Base-by-base conservation (phyloP, 345 rosid genomes). In the Rhizophora mangle region DNA sequence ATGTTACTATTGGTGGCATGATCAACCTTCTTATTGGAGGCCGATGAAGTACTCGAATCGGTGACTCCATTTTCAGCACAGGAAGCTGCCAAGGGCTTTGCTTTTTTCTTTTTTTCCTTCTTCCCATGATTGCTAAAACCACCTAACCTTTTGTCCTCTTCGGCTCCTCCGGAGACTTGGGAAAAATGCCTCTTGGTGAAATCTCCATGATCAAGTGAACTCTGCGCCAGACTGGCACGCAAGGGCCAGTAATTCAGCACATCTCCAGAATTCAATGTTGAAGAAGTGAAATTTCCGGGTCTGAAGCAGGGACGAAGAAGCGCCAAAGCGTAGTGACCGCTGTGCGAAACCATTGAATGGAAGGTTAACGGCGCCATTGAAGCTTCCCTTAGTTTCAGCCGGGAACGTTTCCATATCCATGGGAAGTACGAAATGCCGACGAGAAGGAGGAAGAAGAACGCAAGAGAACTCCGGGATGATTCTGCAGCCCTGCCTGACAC, bases 111-210 rank as follows among this genome's bases (percentile, higher is more conserved):
- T 76, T 68, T 13, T 3, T 13, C 3, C 49, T 43, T 43, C 49
- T 13, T 43, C 18, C 4, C 49, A 43, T 13, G 49, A 13, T 43
- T 43, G 47, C 68, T 39, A 71, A 67, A 69, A 43, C 78, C 67
- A 56, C 76, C 72, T 61, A 49, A 27, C 63, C 24, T 52, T 64
- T 67, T 64, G 51, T 54, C 73, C 67, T 67, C 74, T 53, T 54
- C 37, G 34, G 55, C 80, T 37, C 31, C 67, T 53, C 20, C 63
- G 2, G 81, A 69, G 61, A 66, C 69, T 73, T 78, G 80, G 63
- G 85, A 87, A 64, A 85, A 84, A 66, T 9, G 78, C 66, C 81
- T 81, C 81, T 59, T 68, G 43, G 62, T 32, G 68, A 73, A 69
- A 8, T 70, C 63, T n/a, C 52, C 59, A 59, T 7, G 74, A 65